phyloP scores from a whole-genome alignment of 768 basidiomycete species.

The Amanita muscaria region DNA sequence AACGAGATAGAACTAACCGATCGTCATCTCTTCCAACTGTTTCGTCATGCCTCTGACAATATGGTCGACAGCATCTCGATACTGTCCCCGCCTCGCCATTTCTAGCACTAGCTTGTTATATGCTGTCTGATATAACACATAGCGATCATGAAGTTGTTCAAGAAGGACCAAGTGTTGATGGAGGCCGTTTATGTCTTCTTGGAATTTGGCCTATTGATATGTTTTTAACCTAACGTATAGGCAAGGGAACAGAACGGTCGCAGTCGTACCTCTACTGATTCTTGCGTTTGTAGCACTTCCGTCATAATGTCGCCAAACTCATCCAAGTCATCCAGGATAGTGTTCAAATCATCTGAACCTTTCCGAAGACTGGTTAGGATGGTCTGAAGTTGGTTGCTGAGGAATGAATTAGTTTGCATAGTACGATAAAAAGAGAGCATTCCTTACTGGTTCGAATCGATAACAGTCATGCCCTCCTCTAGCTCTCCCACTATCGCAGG shows the following conservation, averaged over 20 bases:
- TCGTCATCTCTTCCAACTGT: constrained; percentile 55
- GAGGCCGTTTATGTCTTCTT: constrained; percentile 44
- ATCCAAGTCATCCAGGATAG: constrained; percentile 56
- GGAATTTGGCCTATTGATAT: constrained; percentile 38
- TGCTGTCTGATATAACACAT: constrained; percentile 59
- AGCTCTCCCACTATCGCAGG: constrained; percentile 67
- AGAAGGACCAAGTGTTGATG: constrained; percentile 55
- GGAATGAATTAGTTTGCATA: constrained; percentile 4
- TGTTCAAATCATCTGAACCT: constrained; percentile 40
- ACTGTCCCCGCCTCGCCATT: constrained; percentile 58
- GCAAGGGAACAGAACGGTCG: no score
- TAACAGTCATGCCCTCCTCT: constrained; percentile 44
- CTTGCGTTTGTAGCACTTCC: constrained; percentile 65
- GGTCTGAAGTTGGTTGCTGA: constrained; percentile 42
- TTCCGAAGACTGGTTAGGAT: constrained; percentile 35
- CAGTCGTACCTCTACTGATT: constrained; percentile 60
- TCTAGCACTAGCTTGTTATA: constrained; percentile 70
- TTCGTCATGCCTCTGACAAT: constrained; percentile 57
- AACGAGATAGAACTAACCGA: constrained; percentile 37
- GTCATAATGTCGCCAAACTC: constrained; percentile 74
- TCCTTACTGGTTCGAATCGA: constrained; percentile 47
- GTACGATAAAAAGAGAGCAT: constrained; percentile 19
- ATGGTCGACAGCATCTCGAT: constrained; percentile 56
- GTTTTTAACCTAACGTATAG: no score
- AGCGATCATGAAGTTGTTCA: constrained; percentile 56